These are phyloP conservation scores for Papiliotrema nemorosa DNA, from an alignment of 1,284 basidiomycete genomes.

Conservation along the genomic window DNA sequence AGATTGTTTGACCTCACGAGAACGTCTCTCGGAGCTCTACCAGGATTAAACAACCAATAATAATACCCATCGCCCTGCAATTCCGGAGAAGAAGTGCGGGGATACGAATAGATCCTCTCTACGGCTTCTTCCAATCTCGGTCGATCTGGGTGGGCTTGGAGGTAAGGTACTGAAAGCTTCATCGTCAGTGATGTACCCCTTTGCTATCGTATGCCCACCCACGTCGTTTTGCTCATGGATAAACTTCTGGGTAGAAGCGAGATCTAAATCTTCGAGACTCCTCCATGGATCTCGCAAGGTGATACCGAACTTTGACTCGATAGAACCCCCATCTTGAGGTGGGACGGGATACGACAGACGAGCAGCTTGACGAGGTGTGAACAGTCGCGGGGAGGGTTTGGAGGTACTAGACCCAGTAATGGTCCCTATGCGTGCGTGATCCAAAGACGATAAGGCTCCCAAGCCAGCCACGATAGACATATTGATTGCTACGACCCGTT, in stretches of 20 bases:
- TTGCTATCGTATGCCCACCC: not conserved
- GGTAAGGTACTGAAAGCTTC: constrained; percentile 13
- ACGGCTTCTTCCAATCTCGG: constrained; percentile 14
- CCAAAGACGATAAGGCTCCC: too few species aligned
- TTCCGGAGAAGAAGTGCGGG: constrained; percentile 11
- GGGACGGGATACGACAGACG: constrained; percentile 12
- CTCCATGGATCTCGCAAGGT: constrained; percentile 14
- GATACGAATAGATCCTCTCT: constrained; percentile 8
- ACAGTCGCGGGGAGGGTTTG: too few species aligned
- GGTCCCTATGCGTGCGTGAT: too few species aligned
- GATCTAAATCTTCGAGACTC: constrained; percentile 11
- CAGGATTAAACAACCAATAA: constrained; percentile 20
- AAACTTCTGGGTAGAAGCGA: constrained; percentile 6
- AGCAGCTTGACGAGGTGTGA: too few species aligned
- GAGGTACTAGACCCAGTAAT: too few species aligned
- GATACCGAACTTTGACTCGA: constrained; percentile 7
- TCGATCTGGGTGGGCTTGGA: constrained; percentile 10
- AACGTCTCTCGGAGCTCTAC: constrained; percentile 14
- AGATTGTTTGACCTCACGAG: constrained; percentile 15
- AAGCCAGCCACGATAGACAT: too few species aligned
- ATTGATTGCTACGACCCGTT: too few species aligned
- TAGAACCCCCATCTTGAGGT: constrained; percentile 10
- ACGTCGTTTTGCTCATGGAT: constrained; percentile 15
- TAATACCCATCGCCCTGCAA: constrained; percentile 17
- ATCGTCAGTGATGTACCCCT: not conserved